A percentile compares a stretch with the other conserved stretches of the same genome.
Conservation (phyloP, 1,139 yeast species). For the Suhomyces coccinellae region DNA sequence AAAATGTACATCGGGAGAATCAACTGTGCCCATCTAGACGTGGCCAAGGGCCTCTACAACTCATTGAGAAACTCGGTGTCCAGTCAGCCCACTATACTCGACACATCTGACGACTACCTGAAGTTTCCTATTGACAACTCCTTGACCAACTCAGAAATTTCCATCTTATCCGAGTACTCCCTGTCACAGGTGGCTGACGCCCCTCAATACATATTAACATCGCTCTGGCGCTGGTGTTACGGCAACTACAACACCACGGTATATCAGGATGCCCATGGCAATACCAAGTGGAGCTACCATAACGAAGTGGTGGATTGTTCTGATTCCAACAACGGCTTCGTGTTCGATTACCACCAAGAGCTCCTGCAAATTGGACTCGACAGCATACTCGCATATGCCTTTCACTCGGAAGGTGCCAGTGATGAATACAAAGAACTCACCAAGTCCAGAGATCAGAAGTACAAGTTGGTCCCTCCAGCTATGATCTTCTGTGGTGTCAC, state of each 20-base stretch:
- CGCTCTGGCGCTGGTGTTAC: slow-evolving; percentile 49
- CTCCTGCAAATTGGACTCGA: slow-evolving; percentile 41
- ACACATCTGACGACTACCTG: slow-evolving; percentile 10
- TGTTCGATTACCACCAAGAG: slow-evolving; percentile 49
- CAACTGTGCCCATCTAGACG: slow-evolving; percentile 51
- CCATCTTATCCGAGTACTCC: slow-evolving; percentile 48
- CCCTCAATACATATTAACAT: slow-evolving; percentile 50
- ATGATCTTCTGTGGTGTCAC: slow-evolving; percentile 25
- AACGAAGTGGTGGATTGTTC: slow-evolving; percentile 27
- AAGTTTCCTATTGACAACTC: slow-evolving; percentile 35
- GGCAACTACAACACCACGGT: slow-evolving; percentile 39
- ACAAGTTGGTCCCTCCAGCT: slow-evolving; percentile 27
- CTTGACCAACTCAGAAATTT: slow-evolving; percentile 53
- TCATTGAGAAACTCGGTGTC: slow-evolving; percentile 43
- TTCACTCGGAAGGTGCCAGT: slow-evolving; percentile 20
- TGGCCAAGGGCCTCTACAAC: slow-evolving; percentile 52
- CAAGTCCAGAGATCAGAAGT: slow-evolving; percentile 19
- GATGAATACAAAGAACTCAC: slow-evolving; percentile 25
- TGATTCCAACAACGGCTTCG: slow-evolving; percentile 15
- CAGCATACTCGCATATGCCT: slow-evolving; percentile 51
- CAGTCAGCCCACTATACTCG: slow-evolving; percentile 19
- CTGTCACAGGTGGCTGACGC: slow-evolving; percentile 47
- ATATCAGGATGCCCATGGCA: slow-evolving; percentile 17
- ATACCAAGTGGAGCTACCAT: slow-evolving; percentile 12
- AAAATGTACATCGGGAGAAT: slow-evolving; percentile 39